Conservation (phyloP, 2,329 filamentous ascomycete species). For the Phymatotrichopsis omnivora region DNA sequence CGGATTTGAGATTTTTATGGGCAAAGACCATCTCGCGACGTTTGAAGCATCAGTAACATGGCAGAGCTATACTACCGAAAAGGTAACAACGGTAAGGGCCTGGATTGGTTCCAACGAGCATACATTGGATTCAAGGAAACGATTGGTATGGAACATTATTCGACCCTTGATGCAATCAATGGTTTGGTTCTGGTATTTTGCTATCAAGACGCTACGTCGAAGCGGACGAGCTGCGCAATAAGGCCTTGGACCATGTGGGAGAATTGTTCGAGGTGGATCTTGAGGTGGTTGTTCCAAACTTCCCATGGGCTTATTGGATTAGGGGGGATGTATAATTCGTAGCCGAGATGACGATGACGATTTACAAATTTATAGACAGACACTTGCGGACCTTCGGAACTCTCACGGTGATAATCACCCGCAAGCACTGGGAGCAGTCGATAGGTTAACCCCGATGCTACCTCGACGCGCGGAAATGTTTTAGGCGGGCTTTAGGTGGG, state of each 20-base stretch:
- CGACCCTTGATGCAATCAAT: conserved; percentile 14
- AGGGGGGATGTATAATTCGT: too few species aligned
- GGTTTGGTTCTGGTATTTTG: conserved; percentile 8
- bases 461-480: conserved; percentile 18
- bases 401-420: not conserved
- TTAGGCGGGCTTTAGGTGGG: conserved; percentile 10
- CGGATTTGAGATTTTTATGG: conserved; percentile 1
- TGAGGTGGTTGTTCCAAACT: too few species aligned
- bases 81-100: conserved; percentile 24
- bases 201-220: not conserved
- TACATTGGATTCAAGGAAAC: conserved; percentile 1
- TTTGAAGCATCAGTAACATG: conserved; percentile 9
- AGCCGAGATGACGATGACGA: not conserved
- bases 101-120: conserved; percentile 17
- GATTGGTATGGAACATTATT: conserved; percentile 12
- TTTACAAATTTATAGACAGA: not conserved
- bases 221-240: not conserved
- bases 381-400: not conserved
- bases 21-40: conserved; percentile 7
- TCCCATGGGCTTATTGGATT: too few species aligned
- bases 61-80: not conserved
- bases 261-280: too few species aligned
- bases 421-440: not conserved
- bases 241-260: not conserved
- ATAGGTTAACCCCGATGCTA: not conserved